phyloP scores from a whole-genome alignment of 2,329 filamentous ascomycete genomes.

The Colletotrichum ledebouriae region DNA sequence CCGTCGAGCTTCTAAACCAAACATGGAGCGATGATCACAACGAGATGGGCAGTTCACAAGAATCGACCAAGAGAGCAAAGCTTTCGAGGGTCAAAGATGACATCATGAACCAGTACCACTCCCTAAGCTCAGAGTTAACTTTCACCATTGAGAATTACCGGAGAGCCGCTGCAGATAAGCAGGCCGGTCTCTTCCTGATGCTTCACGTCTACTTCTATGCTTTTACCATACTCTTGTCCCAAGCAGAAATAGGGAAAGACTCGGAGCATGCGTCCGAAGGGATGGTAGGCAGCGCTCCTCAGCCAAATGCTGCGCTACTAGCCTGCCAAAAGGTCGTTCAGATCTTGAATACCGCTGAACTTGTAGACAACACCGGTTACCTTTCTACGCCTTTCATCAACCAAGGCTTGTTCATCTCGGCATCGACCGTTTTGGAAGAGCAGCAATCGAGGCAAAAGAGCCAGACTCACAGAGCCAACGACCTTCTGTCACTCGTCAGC shows the following conservation, averaged over 20 bases:
- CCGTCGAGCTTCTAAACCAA: conserved; percentile 9
- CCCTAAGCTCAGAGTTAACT: neutral
- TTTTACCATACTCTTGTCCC: conserved; percentile 1
- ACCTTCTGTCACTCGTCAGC: neutral
- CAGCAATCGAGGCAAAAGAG: neutral
- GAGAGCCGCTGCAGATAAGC: neutral
- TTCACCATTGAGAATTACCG: conserved; percentile 20
- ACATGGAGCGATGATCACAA: neutral
- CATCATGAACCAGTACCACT: conserved; percentile 4
- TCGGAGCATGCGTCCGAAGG: neutral
- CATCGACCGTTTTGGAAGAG: neutral
- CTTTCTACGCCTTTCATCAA: conserved; percentile 15
- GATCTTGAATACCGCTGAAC: conserved; percentile 16
- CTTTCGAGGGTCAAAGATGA: neutral
- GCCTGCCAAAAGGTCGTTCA: conserved; percentile 17
- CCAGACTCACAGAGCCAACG: neutral
- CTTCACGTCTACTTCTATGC: conserved; percentile 21
- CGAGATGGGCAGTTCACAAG: fast-evolving
- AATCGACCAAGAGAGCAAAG: neutral
- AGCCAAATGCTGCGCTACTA: neutral
- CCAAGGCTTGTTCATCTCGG: conserved; percentile 22
- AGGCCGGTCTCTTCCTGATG: conserved; percentile 11
- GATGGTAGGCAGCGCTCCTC: neutral
- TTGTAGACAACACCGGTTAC: conserved; percentile 6
- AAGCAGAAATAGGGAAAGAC: neutral